Evolutionary conservation across 305 asterid genomes (phyloP).

Genomic region (Solanum chacoense): DNA sequence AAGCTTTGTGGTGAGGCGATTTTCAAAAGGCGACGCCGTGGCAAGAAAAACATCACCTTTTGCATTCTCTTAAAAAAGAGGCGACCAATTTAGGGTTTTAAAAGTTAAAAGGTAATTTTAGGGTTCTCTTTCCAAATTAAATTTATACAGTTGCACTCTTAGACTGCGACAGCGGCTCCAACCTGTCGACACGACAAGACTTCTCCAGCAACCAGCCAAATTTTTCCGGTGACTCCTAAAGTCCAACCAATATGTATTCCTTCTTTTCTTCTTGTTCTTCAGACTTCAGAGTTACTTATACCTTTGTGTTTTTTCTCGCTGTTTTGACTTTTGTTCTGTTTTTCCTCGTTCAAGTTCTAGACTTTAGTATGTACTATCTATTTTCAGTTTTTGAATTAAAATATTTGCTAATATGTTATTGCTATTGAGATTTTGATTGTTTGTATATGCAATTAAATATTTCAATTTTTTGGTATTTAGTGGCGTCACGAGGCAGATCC

Average conservation of each 20-base stretch:
- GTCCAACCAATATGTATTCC: neutral
- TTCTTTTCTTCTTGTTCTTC: neutral
- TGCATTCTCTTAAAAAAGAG: neutral
- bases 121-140: neutral
- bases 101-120: too few relatives aligned
- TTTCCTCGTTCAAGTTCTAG: neutral
- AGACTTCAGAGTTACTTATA: neutral
- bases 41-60: neutral
- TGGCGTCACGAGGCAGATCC: neutral
- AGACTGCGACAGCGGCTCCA: neutral
- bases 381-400: neutral
- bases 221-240: neutral
- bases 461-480: neutral
- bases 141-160: neutral
- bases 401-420: neutral
- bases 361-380: neutral
- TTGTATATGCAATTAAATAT: neutral
- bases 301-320: neutral
- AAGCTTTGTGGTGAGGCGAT: neutral
- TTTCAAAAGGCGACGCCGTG: neutral
- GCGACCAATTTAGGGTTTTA: neutral
- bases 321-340: neutral
- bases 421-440: neutral
- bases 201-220: neutral
- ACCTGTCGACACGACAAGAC: neutral